Conservation (phyloP, 139 green algal genomes). For the Chlorella sorokiniana region DNA sequence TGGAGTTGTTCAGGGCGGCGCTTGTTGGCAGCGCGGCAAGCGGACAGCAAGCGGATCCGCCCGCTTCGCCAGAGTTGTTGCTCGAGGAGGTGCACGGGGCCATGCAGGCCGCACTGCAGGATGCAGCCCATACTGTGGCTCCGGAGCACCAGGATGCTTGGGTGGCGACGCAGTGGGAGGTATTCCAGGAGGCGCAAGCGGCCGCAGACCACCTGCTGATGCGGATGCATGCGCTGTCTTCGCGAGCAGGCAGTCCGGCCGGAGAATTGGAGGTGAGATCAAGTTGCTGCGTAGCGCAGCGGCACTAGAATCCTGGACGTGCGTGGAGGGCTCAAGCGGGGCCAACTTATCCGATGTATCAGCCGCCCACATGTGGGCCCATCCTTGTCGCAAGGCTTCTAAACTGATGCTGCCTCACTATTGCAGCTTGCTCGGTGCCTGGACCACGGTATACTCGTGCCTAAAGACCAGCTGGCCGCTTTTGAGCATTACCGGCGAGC, state of each 20-base stretch:
- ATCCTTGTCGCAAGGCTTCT: background rate
- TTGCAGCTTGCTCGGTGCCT: conserved; percentile 13
- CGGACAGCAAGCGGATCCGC: no score
- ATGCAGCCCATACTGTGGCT: background rate
- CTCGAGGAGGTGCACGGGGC: conserved; percentile 3
- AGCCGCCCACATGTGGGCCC: background rate
- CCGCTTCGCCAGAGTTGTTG: background rate
- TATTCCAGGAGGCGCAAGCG: background rate
- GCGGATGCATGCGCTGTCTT: background rate
- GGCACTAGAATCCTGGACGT: no score
- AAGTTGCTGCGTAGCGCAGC: background rate
- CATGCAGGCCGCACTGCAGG: background rate
- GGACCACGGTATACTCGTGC: conserved; percentile 4
- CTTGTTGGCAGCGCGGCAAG: conserved; percentile 3
- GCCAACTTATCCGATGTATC: background rate
- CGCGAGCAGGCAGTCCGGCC: background rate
- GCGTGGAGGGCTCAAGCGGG: no score
- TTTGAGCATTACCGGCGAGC: background rate
- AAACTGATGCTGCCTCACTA: background rate
- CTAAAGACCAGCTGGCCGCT: background rate
- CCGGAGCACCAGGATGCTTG: conserved; percentile 8
- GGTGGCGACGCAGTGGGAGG: conserved; percentile 9
- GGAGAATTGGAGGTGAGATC: conserved; percentile 2
- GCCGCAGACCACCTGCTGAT: conserved; percentile 12
- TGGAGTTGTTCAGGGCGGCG: conserved; percentile 15